Base-by-base conservation (phyloP, 2,329 filamentous ascomycete species). In the Xylaria sp. region DNA sequence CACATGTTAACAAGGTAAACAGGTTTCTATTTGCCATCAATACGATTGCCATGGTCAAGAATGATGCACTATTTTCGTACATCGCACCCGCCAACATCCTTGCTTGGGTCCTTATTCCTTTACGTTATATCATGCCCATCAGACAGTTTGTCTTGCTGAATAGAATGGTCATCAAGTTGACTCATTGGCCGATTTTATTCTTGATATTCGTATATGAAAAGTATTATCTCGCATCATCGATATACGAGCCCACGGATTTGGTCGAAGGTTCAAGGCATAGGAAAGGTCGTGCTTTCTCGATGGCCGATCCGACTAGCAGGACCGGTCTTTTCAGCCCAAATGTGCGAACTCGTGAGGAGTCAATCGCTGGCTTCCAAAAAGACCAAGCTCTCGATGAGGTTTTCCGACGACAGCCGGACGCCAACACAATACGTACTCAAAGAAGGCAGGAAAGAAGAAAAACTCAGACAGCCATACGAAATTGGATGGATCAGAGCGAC, bases 41-140 rank as follows among this genome's bases (percentile, higher is more conserved):
- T 77, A 97, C 95, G 4, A 97, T 97, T 58, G 97, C 93, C 4
- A 97, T 97, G 93, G 95, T 97, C 72, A 98, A 97, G 80, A 97
- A 96, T n/a, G 95, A 98, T 78, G 92, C 94, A 0, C 83, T 97
- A 0, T 98, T 98, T 83, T 97, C 93, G 3, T 97, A 97, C 77
- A 88, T 97, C 68, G 92, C 95, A 1, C 95, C 95, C 0, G 91
- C 92, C 15, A 98, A 98, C 77, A 91, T 97, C 34, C 87, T 97
- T 70, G 94, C 93, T 1, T 98, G 94, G 95, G 77, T 95, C 0
- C 83, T 97, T 32, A 94, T 94, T 75, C 95, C 95, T 0, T 79
- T 97, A 52, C 88, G 94, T 70, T 97, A 91, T 77, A 83, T 89
- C 74, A 89, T 97, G 82, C 89, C 94, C 0, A 90, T 97, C 73